Conservation (phyloP, 495 filamentous ascomycete genomes). For the Tuber aestivum region DNA sequence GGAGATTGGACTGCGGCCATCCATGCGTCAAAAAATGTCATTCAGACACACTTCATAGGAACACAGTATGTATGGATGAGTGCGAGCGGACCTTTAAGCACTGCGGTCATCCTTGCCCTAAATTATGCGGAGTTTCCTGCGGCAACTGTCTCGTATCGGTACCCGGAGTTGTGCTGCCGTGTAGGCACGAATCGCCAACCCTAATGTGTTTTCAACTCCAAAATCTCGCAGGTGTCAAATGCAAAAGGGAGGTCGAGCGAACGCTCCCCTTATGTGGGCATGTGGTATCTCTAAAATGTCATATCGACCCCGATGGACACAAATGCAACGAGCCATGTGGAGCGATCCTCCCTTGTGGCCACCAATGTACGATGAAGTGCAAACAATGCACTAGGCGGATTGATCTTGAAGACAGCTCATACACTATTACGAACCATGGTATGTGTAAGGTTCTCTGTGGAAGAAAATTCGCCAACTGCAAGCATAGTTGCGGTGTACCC, state of each 20-base stretch:
- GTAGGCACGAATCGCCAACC: slow-evolving; percentile 52
- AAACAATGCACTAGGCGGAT: slow-evolving; percentile 46
- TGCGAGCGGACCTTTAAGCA: slow-evolving; percentile 41
- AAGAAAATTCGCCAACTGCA: slow-evolving; percentile 53
- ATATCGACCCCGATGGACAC: slow-evolving; percentile 44
- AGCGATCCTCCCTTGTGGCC: slow-evolving; percentile 13
- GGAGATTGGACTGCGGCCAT: slow-evolving; percentile 58
- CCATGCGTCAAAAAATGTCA: slow-evolving; percentile 65
- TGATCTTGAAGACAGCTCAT: slow-evolving; percentile 11
- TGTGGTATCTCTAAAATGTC: slow-evolving; percentile 45
- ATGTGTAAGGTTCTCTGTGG: slow-evolving; percentile 53
- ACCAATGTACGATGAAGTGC: slow-evolving; percentile 52
- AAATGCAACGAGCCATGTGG: slow-evolving; percentile 13
- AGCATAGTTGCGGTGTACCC: slow-evolving; percentile 50
- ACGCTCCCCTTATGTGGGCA: slow-evolving; percentile 24
- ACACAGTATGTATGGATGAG: slow-evolving; percentile 44
- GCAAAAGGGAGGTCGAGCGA: slow-evolving; percentile 12
- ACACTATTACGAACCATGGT: slow-evolving; percentile 45
- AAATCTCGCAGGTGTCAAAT: slow-evolving; percentile 20
- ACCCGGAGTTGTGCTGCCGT: slow-evolving; percentile 49
- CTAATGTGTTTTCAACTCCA: slow-evolving; percentile 52
- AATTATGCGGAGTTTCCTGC: slow-evolving; percentile 54
- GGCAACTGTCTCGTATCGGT: slow-evolving; percentile 48
- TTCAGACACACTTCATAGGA: slow-evolving; percentile 58
- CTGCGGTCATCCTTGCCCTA: slow-evolving; percentile 60